Evolutionary conservation across 805 yeast species (phyloP).

Genomic region (Lipomyces orientalis): DNA sequence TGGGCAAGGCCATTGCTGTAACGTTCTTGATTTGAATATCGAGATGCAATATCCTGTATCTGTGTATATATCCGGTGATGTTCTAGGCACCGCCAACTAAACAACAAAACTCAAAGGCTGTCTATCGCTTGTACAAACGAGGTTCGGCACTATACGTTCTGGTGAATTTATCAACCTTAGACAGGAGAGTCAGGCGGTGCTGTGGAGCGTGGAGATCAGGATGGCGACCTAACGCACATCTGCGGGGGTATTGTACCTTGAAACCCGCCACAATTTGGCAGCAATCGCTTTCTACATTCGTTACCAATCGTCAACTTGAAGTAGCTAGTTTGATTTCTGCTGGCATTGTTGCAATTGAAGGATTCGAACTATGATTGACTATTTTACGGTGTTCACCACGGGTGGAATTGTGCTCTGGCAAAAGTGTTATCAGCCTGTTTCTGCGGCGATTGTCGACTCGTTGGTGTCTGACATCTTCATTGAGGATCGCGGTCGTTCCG

Average conservation of each 20-base stretch:
- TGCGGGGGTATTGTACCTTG: background rate
- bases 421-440: conserved; percentile 50
- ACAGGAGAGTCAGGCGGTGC: background rate
- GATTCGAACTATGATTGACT: conserved; percentile 51
- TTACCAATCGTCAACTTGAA: background rate
- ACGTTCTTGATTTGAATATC: background rate
- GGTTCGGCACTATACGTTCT: background rate
- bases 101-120: background rate
- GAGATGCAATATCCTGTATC: conserved; percentile 3
- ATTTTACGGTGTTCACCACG: conserved; percentile 55
- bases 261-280: background rate
- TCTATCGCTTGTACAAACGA: background rate
- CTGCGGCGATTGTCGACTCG: conserved; percentile 53
- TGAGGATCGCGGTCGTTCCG: conserved; percentile 36
- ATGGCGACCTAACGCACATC: background rate
- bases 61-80: background rate
- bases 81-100: background rate
- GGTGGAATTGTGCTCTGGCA: conserved; percentile 62
- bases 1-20: conserved; percentile 62
- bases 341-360: background rate
- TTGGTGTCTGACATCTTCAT: conserved; percentile 58
- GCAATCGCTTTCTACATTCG: no score
- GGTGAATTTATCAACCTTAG: background rate
- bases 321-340: background rate
- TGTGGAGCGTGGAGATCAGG: background rate